A percentile compares a stretch with the other conserved stretches of the same genome.
These are phyloP conservation scores for Penicillium digitatum DNA, from an alignment of 2,329 filamentous ascomycete species.

Conservation along the genomic window DNA sequence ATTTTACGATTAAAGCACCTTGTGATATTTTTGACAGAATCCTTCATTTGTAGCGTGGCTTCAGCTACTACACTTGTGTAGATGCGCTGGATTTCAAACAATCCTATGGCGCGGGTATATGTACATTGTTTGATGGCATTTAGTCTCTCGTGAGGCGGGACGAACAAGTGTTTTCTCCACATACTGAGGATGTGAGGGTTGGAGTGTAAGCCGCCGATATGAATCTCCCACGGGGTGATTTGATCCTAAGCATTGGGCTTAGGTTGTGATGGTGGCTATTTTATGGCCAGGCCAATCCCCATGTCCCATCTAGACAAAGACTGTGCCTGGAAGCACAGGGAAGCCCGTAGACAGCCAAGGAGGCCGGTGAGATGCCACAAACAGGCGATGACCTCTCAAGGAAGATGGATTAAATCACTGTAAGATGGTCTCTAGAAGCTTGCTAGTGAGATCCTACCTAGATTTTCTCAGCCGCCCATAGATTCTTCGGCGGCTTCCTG, in stretches of 20 bases:
- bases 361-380: not conserved
- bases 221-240: not conserved
- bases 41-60: not conserved
- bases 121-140: not conserved
- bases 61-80: not conserved
- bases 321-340: not conserved
- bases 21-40: not conserved
- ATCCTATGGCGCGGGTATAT: constrained; percentile 1
- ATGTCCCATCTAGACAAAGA: not conserved
- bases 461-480: not conserved
- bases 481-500: constrained; percentile 22
- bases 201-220: not conserved
- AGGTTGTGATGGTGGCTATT: not conserved
- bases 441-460: not conserved
- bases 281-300: not conserved
- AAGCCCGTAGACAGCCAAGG: not conserved
- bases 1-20: not conserved
- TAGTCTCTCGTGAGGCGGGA: not conserved
- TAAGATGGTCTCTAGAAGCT: not conserved
- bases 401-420: not conserved
- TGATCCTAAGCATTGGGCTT: not conserved
- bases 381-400: not conserved
- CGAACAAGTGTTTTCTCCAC: not conserved
- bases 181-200: not conserved
- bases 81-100: not conserved